Percentiles rank a stretch among this genome's conserved stretches.
These are phyloP conservation scores for Poa annua DNA, from an alignment of 176 grass and related monocot genomes.

Conservation along the genomic window DNA sequence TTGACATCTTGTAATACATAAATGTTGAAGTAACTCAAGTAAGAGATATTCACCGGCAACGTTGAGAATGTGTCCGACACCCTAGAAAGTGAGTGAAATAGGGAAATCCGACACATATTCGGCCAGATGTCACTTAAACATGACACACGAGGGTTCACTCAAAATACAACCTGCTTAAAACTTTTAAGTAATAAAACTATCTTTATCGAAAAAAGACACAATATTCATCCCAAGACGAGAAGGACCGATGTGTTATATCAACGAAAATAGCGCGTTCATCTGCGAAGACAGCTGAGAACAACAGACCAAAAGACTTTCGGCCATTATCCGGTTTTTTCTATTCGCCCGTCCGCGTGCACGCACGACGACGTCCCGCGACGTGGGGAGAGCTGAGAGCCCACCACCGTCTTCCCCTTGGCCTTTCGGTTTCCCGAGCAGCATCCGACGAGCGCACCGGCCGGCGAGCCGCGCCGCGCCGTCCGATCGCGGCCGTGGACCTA, in stretches of 20 bases:
- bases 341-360: constrained; percentile 1
- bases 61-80: too few species aligned
- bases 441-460: constrained; percentile 36
- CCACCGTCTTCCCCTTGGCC: too few species aligned
- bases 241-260: neutral
- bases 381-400: neutral
- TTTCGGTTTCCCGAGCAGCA: neutral
- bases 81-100: too few species aligned
- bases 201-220: too few species aligned
- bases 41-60: too few species aligned
- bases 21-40: too few species aligned
- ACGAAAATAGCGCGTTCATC: neutral
- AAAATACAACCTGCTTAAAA: too few species aligned
- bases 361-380: constrained; percentile 17
- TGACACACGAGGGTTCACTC: too few species aligned
- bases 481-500: neutral
- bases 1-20: too few species aligned
- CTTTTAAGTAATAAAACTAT: too few species aligned
- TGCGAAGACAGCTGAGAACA: neutral
- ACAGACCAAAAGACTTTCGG: neutral
- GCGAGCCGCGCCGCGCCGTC: constrained; percentile 24
- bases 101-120: too few species aligned
- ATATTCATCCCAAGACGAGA: neutral
- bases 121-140: too few species aligned
- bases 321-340: neutral